Base-by-base conservation (phyloP, 1,284 basidiomycete species). In the Farysia itapuensis region DNA sequence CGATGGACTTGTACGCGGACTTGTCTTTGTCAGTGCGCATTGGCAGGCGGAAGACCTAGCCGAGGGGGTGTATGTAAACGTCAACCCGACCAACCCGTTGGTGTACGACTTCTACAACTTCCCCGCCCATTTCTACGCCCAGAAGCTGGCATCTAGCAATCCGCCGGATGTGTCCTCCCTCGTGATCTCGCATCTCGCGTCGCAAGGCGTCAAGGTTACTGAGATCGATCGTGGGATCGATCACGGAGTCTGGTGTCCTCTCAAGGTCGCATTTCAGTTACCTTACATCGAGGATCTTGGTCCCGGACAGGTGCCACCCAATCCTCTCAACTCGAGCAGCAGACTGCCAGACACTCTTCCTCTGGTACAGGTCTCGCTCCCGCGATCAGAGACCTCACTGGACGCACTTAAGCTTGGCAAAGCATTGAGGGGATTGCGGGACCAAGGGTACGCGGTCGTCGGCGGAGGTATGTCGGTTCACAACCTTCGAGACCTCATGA, bases 71-170 rank as follows among this genome's bases (percentile, higher is more conserved):
- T 63, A 52, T 20, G 51, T 70, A 12, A 61, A 80, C 34, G 78
- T 78, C 47, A 69, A 65, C 22, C 73, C 78, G 37, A 18, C 36
- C 3, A 53, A 68, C 35, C 78, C 79, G 0, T 65, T 80, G 23
- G 65, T 79, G 26, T 80, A 80, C 66, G 80, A 81, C 63, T 81
- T 79, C 45, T 79, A 79, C 61, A 64, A 64, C 40, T 81, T 81
- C 16, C 59, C 59, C 2, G 39, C 43, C 22, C 39, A 52, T 32
- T 63, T 48, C 20, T 81, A 80, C 67, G 44, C 77, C 43, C 71
- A 78, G 41, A 77, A 50, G 21, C 78, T 81, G 47, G 29, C 41
- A 4, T 44, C 42, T 0, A 63, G 59, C 9, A 64, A 73, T 30
- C 52, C 72, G 0, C 23, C 45, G 30, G 54, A 72, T 37, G 47